Conservation (phyloP, 345 rosid species). For the Ceriops zippeliana region DNA sequence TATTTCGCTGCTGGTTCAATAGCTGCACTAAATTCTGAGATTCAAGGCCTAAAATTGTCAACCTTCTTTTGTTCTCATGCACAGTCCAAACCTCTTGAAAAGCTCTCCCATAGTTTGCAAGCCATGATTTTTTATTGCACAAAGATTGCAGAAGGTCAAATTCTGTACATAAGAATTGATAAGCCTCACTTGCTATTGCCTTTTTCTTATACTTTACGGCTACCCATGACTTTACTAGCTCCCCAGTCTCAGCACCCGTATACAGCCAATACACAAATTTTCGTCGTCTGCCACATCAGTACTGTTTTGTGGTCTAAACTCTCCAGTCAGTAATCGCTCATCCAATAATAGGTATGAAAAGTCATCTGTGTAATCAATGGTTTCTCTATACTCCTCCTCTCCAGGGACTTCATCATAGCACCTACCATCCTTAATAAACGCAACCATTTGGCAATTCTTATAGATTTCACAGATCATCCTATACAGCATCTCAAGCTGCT, state of each 20-base stretch:
- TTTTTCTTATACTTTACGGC: neutral
- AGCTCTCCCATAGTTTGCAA: neutral
- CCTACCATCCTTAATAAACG: neutral
- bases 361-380: neutral
- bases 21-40: neutral
- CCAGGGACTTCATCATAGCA: neutral
- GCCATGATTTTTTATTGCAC: neutral
- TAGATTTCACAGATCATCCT: neutral
- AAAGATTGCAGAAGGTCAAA: neutral
- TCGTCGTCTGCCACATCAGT: neutral
- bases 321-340: neutral
- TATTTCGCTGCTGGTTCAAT: neutral
- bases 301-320: neutral
- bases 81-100: neutral
- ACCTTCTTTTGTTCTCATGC: neutral
- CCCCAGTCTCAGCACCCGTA: neutral
- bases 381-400: neutral
- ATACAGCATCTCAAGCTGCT: neutral
- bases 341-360: constrained; percentile 6
- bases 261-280: neutral
- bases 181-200: neutral
- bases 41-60: too few species aligned
- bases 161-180: neutral
- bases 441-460: neutral
- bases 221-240: neutral